phyloP scores from a whole-genome alignment of 768 basidiomycete species.

The Peribolospora baueri region DNA sequence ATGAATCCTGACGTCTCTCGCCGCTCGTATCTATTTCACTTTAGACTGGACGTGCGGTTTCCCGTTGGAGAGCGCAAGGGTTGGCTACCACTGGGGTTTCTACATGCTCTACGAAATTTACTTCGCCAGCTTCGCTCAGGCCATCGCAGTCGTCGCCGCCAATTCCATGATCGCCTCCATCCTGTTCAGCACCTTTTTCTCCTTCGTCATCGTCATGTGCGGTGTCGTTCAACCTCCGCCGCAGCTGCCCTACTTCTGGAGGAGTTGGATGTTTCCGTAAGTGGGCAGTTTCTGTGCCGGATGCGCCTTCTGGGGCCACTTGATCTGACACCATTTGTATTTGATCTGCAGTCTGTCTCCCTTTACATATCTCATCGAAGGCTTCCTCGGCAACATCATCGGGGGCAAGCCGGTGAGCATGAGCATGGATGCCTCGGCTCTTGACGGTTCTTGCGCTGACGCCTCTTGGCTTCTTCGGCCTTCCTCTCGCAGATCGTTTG shows the following conservation, averaged over 20 bases:
- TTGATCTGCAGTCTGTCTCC: constrained; percentile 1
- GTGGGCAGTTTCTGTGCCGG: not conserved
- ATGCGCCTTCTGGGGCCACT: not conserved
- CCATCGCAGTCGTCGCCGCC: constrained; percentile 37
- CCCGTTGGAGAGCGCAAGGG: constrained; percentile 2
- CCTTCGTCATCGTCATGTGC: constrained; percentile 39
- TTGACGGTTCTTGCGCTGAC: constrained; percentile 26
- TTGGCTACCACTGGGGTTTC: constrained; percentile 12
- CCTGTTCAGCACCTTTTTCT: constrained; percentile 28
- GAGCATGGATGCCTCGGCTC: not conserved
- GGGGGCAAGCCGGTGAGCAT: constrained; percentile 16
- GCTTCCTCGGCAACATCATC: constrained; percentile 13
- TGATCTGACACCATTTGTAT: not conserved
- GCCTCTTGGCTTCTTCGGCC: constrained; percentile 1
- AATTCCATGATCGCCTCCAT: constrained; percentile 36
- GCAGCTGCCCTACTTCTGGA: constrained; percentile 33
- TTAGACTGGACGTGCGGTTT: constrained; percentile 1
- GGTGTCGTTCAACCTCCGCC: constrained; percentile 43
- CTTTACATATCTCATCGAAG: constrained; percentile 30
- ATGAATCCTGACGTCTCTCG: constrained; percentile 26
- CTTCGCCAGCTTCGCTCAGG: constrained; percentile 37
- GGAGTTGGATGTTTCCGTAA: constrained; percentile 32
- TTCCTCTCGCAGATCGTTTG: constrained; percentile 2
- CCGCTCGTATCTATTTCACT: constrained; percentile 31
- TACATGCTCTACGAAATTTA: constrained; percentile 34